Base-by-base conservation (phyloP, 225 moss, liverwort and hornwort genomes). In the Climacium dendroides region DNA sequence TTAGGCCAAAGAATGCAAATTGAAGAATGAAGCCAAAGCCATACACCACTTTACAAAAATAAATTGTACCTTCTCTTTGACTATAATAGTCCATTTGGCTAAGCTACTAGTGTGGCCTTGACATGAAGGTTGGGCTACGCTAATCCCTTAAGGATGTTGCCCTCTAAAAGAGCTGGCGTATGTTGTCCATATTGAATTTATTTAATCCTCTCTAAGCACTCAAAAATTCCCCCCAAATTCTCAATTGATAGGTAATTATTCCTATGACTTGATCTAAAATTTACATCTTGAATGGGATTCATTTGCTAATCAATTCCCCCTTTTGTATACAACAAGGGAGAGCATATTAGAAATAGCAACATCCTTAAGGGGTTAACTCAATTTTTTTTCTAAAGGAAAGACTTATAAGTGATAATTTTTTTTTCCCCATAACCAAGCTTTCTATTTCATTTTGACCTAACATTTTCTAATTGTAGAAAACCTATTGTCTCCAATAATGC, bases 391-490 rank as follows among this genome's bases (percentile, higher is more conserved):
- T 10, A 45, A 2, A 72, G 1, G 0, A 9, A 0, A 26, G 9
- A 43, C 10, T 71, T 43, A 3, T 5, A 41, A 70, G 70, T 26
- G 8, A 5, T 1, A 1, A 15, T 15, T 25, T 70, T 70, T 15
- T 0, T 14, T 24, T 24, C n/a, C n/a, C 43, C 15, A 15, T 16
- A 71, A 15, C 25, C 1, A 43, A 28, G 43, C 13, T 71, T 71
- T 41, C 2, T 5, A 0, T 41, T 70, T 70, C 70, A 43, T 71
- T 43, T 71, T 24, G 26, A 71, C 15, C 3, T 70, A 0, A 28
- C 0, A 1, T 15, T 71, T 23, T 5, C 2, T 23, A 5, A 72
- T 28, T 10, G 8, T 8, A 41, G 15, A 0, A 70, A 70, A 70
- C 15, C 3, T 7, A 39, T 15, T 8, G 41, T 70, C 26, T 70